Percentiles rank a stretch among this genome's conserved stretches.
Conservation (phyloP, 228 moss, liverwort and hornwort genomes). For the Sphagnum fallax region DNA sequence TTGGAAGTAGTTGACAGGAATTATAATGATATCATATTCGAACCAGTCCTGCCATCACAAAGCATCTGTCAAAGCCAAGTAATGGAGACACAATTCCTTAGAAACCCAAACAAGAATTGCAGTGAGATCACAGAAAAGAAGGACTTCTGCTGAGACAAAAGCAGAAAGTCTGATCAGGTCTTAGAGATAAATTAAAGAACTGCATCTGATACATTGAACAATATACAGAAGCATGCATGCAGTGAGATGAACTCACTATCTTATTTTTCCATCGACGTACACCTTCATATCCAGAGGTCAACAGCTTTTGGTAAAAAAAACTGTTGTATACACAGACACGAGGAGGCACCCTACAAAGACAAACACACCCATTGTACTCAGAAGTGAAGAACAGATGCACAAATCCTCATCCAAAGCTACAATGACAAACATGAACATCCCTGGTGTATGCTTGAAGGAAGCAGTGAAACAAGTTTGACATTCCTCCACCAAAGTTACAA, state of each 20-base stretch:
- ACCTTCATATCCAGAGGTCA: conserved; percentile 4
- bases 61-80: neutral
- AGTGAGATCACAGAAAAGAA: neutral
- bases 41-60: conserved; percentile 2
- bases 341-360: conserved; percentile 1
- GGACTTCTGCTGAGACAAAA: neutral
- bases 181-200: no score
- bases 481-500: neutral
- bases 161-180: neutral
- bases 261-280: conserved; percentile 1
- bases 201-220: no score
- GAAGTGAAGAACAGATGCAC: no score
- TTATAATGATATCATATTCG: conserved; percentile 3
- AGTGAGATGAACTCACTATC: neutral
- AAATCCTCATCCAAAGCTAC: neutral
- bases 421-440: neutral
- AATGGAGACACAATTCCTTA: neutral
- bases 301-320: neutral
- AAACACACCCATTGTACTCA: neutral
- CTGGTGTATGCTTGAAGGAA: neutral
- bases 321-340: neutral
- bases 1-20: neutral
- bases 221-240: neutral
- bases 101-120: neutral
- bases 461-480: neutral